Base-by-base conservation (phyloP, 2,329 filamentous ascomycete genomes). In the Hymenoscyphus infarciens region DNA sequence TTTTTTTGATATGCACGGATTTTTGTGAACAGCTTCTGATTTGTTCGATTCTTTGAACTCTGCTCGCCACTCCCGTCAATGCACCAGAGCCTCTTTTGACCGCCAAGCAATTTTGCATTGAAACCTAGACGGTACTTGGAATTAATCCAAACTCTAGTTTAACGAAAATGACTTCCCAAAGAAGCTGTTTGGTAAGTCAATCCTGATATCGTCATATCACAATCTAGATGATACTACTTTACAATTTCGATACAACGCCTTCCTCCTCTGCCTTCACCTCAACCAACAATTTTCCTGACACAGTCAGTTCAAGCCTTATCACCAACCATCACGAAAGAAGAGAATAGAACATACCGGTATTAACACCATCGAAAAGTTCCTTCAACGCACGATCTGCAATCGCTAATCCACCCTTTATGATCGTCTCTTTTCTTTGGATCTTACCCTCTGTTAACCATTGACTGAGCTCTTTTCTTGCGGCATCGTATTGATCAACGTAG, bases 371-470 rank as follows among this genome's bases (percentile, higher is more conserved):
- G 73, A 87, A 92, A 61, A 93, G 75, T 64, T 84, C 81, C 13
- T 84, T 75, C 60, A 92, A 78, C 0, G 82, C 87, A 67, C 84
- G 76, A 62, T 90, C 87, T 1, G 88, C 87, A 39, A 80, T 80
- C 63, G 78, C 77, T 13, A 92, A 75, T 0, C 89, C 89, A n/a
- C 89, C 89, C 69, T 82, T 82, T 64, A 92, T 75, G 62, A 93
- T 82, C 1, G 87, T 87, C 75, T 92, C 88, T 73, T 87, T 87
- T 62, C 86, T 78, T 81, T 90, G 85, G 66, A 93, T 75, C 77
- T 87, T 90, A 57, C 90, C 90, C 72, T 91, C 85, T 1, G 78
- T 77, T n/a, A 91, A 73, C 89, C 89, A 92, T 66, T 83, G 75
- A 1, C 81, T 81, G 15, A 92, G 77, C 69, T 91, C 81, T 71